phyloP scores from a whole-genome alignment of 805 yeast genomes.

The Wickerhamiella dianesei region DNA sequence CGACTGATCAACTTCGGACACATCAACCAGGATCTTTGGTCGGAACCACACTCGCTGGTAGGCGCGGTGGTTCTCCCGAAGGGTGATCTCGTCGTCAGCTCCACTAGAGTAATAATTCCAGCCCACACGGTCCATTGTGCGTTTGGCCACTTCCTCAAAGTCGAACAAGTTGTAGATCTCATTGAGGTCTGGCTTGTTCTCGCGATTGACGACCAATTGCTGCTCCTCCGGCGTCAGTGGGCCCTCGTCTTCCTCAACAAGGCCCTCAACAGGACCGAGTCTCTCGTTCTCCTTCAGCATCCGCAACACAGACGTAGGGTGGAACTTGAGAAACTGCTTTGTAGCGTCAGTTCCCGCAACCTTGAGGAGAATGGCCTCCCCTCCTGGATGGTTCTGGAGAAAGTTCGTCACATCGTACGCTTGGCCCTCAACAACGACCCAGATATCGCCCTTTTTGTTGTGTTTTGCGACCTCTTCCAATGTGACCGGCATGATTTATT shows the following conservation, averaged over 20 bases:
- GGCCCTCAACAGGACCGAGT: conserved; percentile 37
- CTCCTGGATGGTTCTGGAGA: conserved; percentile 49
- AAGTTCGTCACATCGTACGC: conserved; percentile 67
- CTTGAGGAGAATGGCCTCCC: conserved; percentile 39
- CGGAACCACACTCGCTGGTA: conserved; percentile 79
- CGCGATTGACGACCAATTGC: conserved; percentile 30
- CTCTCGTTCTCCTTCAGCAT: conserved; percentile 46
- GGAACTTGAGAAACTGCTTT: conserved; percentile 74
- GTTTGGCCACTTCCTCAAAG: conserved; percentile 75
- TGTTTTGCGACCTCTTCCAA: conserved; percentile 36
- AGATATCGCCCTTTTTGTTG: conserved; percentile 48
- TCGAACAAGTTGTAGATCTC: conserved; percentile 68
- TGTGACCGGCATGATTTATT: conserved; percentile 6
- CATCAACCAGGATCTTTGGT: conserved; percentile 74
- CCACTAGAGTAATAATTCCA: conserved; percentile 93
- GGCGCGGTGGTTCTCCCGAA: conserved; percentile 83
- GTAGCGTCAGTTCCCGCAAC: conserved; percentile 69
- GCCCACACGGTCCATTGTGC: conserved; percentile 61
- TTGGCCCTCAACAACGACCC: conserved; percentile 72
- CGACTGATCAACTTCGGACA: conserved; percentile 51
- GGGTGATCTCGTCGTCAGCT: conserved; percentile 81
- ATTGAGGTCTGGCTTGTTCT: conserved; percentile 51
- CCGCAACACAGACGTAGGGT: conserved; percentile 74
- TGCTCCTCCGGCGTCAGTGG: conserved; percentile 29
- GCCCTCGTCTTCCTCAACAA: conserved; percentile 24